Evolutionary conservation across 2,329 filamentous ascomycete species (phyloP).

Genomic region (Penicillium hordei): DNA sequence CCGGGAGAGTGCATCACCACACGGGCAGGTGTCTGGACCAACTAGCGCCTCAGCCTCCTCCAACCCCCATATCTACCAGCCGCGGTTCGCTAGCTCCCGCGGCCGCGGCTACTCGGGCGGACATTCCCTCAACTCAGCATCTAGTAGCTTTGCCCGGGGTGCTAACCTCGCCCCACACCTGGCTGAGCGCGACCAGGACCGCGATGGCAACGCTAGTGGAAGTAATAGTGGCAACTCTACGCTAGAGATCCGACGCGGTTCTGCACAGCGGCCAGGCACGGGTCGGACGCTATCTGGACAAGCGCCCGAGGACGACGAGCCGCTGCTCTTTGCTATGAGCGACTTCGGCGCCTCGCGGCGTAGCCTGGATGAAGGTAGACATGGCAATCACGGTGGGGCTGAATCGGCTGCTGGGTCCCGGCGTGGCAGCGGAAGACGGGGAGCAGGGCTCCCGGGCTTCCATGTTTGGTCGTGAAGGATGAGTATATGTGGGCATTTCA

Average conservation of each 20-base stretch:
- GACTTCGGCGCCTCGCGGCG: slow-evolving; percentile 46
- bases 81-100: slow-evolving; percentile 39
- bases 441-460: slow-evolving; percentile 35
- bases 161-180: slow-evolving; percentile 33
- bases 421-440: slow-evolving; percentile 39
- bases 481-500: background rate
- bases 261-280: slow-evolving; percentile 36
- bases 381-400: slow-evolving; percentile 32
- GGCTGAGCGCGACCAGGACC: slow-evolving; percentile 38
- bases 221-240: slow-evolving; percentile 42
- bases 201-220: slow-evolving; percentile 41
- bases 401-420: slow-evolving; percentile 34
- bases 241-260: slow-evolving; percentile 37
- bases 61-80: slow-evolving; percentile 38
- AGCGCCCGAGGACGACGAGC: slow-evolving; percentile 44
- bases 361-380: slow-evolving; percentile 44
- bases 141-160: slow-evolving; percentile 42
- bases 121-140: slow-evolving; percentile 42
- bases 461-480: slow-evolving; percentile 34
- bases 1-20: slow-evolving; percentile 23
- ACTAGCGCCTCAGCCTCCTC: slow-evolving; percentile 32
- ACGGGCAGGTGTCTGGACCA: slow-evolving; percentile 27
- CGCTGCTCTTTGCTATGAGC: slow-evolving; percentile 49
- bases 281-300: slow-evolving; percentile 34
- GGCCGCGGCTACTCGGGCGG: slow-evolving; percentile 41